Evolutionary conservation across 2,329 filamentous ascomycete genomes (phyloP), one percentile per base, ranked within the genome.

Genomic region (Colletotrichum theobromicola): DNA sequence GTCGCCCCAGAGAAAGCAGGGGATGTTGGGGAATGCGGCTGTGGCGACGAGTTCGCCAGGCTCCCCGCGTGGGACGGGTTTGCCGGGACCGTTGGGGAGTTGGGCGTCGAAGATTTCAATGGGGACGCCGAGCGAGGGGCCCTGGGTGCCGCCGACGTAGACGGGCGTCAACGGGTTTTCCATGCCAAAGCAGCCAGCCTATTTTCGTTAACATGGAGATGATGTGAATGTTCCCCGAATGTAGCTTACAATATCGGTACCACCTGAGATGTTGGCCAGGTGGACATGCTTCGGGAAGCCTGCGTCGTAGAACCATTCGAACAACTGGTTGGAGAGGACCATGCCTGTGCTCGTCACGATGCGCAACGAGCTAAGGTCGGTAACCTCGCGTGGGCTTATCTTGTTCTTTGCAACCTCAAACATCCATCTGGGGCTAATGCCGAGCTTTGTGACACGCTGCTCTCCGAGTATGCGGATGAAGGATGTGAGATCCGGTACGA

Each of bases 21-120:
- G 94, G 75, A 95, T 90, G 77, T 94, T 96, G 18, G 95, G 94
- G 79, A 97, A 97, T 0, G 93, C 87, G 0, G 85, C 84, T 0
- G 92, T 91, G 8, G 91, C 92, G 0, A 96, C 94, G 8, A 97
- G 88, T 79, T 97, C 95, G 3, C 95, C 95, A 0, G 94, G 88
- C 7, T 90, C 90, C 10, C 94, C 94, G 50, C 86, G 81, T 0
- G 87, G 82, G 0, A 92, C 85, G 18, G 86, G 80, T 32, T 80
- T 80, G 2, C 89, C 87, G 1, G 81, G 78, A 2, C 84, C 85
- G 8, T 86, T 82, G 21, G 90, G 86, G 1, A 90, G 85, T 0
- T 93, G 86, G 0, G 91, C 87, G 78, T 95, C 93, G 82, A 91
- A 96, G 58, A 92, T 84, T 65, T 86, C 87, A 66, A 90, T 85